Evolutionary conservation across 78 protist genomes (phyloP).

Genomic region (Speleostelium caveatum): DNA sequence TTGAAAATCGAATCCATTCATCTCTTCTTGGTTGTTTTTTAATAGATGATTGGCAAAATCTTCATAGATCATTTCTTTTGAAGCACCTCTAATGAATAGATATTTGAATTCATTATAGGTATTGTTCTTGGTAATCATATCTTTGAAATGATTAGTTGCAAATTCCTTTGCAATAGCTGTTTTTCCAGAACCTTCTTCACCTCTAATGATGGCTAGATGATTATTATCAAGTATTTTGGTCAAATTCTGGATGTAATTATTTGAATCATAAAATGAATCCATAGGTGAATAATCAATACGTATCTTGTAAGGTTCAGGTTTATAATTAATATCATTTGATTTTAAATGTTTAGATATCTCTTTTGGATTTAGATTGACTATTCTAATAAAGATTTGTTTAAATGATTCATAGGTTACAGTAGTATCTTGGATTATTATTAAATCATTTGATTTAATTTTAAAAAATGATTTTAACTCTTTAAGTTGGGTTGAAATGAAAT

Average conservation of each 20-base stretch:
- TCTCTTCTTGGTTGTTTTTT: background rate
- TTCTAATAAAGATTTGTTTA: constrained; percentile 8
- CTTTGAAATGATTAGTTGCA: background rate
- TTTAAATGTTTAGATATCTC: background rate
- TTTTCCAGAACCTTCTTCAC: constrained; percentile 31
- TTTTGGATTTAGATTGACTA: constrained; percentile 9
- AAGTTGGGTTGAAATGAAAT: constrained; percentile 2
- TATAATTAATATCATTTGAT: background rate
- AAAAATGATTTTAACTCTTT: constrained; percentile 3
- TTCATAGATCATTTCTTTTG: constrained; percentile 5
- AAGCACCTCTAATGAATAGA: background rate
- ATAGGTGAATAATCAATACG: background rate
- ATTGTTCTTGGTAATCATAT: background rate
- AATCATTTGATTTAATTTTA: background rate
- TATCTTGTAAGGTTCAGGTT: background rate
- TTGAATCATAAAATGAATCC: constrained; percentile 1
- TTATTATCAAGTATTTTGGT: background rate
- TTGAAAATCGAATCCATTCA: constrained; percentile 2
- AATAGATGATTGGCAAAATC: constrained; percentile 1
- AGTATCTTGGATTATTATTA: background rate
- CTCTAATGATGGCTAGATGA: background rate
- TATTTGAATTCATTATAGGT: background rate
- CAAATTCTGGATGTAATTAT: background rate
- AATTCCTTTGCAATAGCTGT: background rate
- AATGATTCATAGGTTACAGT: background rate